Base-by-base conservation (phyloP, 768 basidiomycete genomes). In the Russula olivacea region DNA sequence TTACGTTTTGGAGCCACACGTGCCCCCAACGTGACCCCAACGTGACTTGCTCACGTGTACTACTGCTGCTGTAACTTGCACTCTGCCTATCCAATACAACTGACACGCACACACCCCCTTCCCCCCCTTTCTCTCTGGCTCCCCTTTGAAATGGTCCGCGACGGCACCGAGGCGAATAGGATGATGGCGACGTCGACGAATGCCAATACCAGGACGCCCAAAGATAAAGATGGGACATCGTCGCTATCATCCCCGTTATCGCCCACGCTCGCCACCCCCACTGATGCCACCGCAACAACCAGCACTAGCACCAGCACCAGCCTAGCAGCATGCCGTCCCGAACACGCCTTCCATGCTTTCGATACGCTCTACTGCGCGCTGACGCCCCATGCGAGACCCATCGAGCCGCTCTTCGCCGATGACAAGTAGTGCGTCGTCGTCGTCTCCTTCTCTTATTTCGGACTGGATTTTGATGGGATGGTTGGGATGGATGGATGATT, bases 311-410 rank as follows among this genome's bases (percentile, higher is more conserved):
- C 21, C 4, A n/a, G 11, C 23, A 17, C 36, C 17, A 28, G 25
- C 64, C 76, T 78, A 68, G 11, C 40, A 12, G 43, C 30, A 9
- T 93, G 91, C 78, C 80, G 75, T 19, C 81, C 80, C 38, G 85
- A 89, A 68, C 91, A 93, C 72, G 89, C 87, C 71, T 91, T 84
- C 72, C 81, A 88, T 72, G 88, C 88, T 50, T 93, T 91, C 72
- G 91, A 93, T 71, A 76, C 86, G 34, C 78, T 93, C 59, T 91
- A 88, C 73, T 91, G 89, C 71, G 79, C 83, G n/a, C 82, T 93
- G 68, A 84, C 84, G 45, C 45, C 45, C 2, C 71, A 73, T 32
- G 76, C 77, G n/a, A 72, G 76, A 41, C 84, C 85, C 5, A 78
- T 89, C 60, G 71, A 79, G 17, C 85, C 89, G 49, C 71, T 75